A percentile compares a stretch with the other conserved stretches of the same genome.
phyloP scores from a whole-genome alignment of 2,329 filamentous ascomycete species.

The Aspergillus sp. region DNA sequence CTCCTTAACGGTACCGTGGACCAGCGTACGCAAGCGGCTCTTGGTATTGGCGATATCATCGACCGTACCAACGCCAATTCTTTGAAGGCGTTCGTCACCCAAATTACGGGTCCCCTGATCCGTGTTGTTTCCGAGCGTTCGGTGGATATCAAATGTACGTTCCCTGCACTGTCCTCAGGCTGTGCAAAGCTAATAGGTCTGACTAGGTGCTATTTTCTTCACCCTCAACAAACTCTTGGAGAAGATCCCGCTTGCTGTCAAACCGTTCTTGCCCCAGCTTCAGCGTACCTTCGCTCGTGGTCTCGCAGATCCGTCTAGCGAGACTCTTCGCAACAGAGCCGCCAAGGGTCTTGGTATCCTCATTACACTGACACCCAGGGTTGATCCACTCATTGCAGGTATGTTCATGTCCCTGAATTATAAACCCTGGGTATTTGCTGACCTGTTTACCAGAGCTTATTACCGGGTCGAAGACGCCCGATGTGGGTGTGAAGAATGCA shows the following conservation, averaged over 20 bases:
- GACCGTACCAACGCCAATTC: slow-evolving; percentile 83
- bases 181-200: slow-evolving; percentile 12
- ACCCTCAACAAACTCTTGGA: slow-evolving; percentile 92
- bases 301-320: slow-evolving; percentile 84
- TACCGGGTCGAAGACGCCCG: slow-evolving; percentile 85
- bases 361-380: slow-evolving; percentile 89
- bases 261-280: slow-evolving; percentile 92
- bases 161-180: neutral
- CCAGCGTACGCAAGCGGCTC: slow-evolving; percentile 80
- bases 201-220: slow-evolving; percentile 71
- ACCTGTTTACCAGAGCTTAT: slow-evolving; percentile 60
- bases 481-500: slow-evolving; percentile 79
- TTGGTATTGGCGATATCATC: slow-evolving; percentile 92
- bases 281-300: slow-evolving; percentile 96
- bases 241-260: slow-evolving; percentile 91
- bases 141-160: slow-evolving; percentile 71
- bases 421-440: slow-evolving; percentile 5
- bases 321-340: slow-evolving; percentile 75
- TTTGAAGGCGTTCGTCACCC: slow-evolving; percentile 89
- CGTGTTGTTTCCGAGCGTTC: slow-evolving; percentile 95
- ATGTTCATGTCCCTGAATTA: slow-evolving; percentile 8
- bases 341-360: slow-evolving; percentile 90
- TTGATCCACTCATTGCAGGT: slow-evolving; percentile 78
- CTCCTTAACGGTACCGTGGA: slow-evolving; percentile 93
- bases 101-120: slow-evolving; percentile 95